phyloP scores from a whole-genome alignment of 2,329 filamentous ascomycete species.

The Teratosphaeria epicoccoides region DNA sequence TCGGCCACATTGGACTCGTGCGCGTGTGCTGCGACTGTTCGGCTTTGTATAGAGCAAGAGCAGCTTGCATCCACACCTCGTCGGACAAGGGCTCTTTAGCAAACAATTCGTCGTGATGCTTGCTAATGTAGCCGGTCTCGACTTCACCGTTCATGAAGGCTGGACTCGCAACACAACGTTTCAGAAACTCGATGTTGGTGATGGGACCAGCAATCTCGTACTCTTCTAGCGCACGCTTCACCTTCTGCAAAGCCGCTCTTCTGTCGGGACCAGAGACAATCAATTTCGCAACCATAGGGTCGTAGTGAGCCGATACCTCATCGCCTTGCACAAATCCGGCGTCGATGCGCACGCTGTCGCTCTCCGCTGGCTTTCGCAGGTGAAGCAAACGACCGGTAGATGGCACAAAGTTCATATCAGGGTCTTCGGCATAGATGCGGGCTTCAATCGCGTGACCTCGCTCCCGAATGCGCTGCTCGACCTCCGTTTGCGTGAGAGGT shows the following conservation, averaged over 20 bases:
- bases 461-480: constrained; percentile 58
- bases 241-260: constrained; percentile 69
- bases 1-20: constrained; percentile 28
- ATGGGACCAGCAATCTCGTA: constrained; percentile 89
- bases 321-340: constrained; percentile 87
- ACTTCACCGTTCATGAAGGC: constrained; percentile 81
- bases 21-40: constrained; percentile 14
- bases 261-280: constrained; percentile 77
- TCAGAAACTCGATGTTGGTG: constrained; percentile 96
- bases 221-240: constrained; percentile 67
- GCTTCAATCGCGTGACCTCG: constrained; percentile 88
- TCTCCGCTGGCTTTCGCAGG: constrained; percentile 59
- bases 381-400: constrained; percentile 84
- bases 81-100: constrained; percentile 47
- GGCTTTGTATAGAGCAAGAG: constrained; percentile 52
- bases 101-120: constrained; percentile 73
- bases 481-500: constrained; percentile 54
- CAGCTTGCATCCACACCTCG: constrained; percentile 79
- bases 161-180: constrained; percentile 68
- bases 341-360: constrained; percentile 75
- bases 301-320: constrained; percentile 87
- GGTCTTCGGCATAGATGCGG: constrained; percentile 92
- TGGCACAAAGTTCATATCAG: constrained; percentile 81
- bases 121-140: constrained; percentile 93
- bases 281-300: constrained; percentile 97